Percentiles rank a stretch among this genome's conserved stretches.
Evolutionary conservation across 2,329 filamentous ascomycete genomes (phyloP).

Genomic region (Emmonsiellopsis sp.): DNA sequence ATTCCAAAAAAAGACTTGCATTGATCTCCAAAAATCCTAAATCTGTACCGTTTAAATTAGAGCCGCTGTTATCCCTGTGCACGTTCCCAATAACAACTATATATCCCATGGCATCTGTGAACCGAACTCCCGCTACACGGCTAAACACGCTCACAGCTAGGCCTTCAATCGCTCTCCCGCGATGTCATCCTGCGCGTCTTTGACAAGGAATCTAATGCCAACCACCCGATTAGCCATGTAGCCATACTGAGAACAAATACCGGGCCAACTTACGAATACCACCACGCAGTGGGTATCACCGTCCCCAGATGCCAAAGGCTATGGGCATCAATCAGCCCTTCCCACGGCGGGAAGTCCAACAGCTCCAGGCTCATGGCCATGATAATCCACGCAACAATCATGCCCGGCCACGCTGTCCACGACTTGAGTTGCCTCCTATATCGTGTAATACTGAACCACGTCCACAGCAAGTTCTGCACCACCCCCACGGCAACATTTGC

Average conservation of each 20-base stretch:
- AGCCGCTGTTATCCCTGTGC: too few relatives aligned
- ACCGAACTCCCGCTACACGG: background rate
- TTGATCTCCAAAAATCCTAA: background rate
- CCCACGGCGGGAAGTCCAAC: conserved; percentile 81
- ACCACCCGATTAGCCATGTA: conserved; percentile 17
- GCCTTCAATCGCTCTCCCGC: conserved; percentile 64
- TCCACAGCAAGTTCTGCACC: conserved; percentile 77
- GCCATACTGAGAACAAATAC: conserved; percentile 3
- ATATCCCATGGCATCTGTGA: background rate
- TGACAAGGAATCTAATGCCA: conserved; percentile 65
- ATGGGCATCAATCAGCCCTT: conserved; percentile 81
- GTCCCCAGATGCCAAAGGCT: conserved; percentile 94
- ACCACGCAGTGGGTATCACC: conserved; percentile 76
- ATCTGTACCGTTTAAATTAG: background rate
- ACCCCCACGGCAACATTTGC: conserved; percentile 80
- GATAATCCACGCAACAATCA: conserved; percentile 87
- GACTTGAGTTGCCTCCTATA: conserved; percentile 62
- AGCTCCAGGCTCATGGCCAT: conserved; percentile 93
- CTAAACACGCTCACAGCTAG: conserved; percentile 23
- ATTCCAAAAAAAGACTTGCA: background rate
- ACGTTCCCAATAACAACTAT: background rate
- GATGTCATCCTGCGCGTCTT: conserved; percentile 76
- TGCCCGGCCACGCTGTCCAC: conserved; percentile 83
- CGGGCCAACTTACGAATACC: conserved; percentile 72
- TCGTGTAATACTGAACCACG: conserved; percentile 65